Conservation (phyloP, 2,329 filamentous ascomycete species). For the Diaporthe sp. region DNA sequence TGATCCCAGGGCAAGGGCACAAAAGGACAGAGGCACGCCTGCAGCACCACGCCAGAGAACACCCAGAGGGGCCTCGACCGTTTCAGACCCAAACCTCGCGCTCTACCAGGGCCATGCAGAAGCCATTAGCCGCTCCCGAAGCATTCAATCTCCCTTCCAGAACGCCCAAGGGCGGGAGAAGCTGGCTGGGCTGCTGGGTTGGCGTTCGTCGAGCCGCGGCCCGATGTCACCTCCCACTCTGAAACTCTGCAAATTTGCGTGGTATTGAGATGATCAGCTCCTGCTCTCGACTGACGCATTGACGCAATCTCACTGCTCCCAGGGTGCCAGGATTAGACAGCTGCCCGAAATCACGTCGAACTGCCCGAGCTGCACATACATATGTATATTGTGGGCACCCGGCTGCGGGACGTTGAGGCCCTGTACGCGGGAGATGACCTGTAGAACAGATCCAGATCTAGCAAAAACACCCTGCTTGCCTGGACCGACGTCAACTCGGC, state of each 20-base stretch:
- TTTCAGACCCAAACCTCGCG: slow-evolving; percentile 16
- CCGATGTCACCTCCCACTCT: slow-evolving; percentile 25
- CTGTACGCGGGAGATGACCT: not conserved
- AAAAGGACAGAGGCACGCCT: not conserved
- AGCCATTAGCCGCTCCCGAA: slow-evolving; percentile 13
- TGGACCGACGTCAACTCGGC: slow-evolving; percentile 1
- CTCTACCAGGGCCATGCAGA: slow-evolving; percentile 14
- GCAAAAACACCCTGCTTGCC: not conserved
- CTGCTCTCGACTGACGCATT: slow-evolving; percentile 16
- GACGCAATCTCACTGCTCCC: slow-evolving; percentile 18
- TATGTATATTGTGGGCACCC: not conserved
- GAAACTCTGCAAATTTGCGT: slow-evolving; percentile 29
- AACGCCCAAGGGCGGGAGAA: not conserved
- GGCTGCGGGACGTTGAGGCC: not conserved
- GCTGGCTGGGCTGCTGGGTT: not conserved
- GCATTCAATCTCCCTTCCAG: slow-evolving; percentile 27
- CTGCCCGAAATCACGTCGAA: slow-evolving; percentile 17
- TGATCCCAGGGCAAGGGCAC: not conserved
- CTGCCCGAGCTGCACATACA: not conserved
- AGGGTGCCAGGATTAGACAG: slow-evolving; percentile 7
- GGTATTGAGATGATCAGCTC: slow-evolving; percentile 28
- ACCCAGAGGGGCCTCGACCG: not conserved
- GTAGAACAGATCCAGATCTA: slow-evolving; percentile 4
- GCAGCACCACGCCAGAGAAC: not conserved
- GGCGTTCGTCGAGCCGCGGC: slow-evolving; percentile 27